These are phyloP conservation scores for Geranomyces variabilis DNA, from an alignment of 192 early-diverging fungal species.

Conservation along the genomic window DNA sequence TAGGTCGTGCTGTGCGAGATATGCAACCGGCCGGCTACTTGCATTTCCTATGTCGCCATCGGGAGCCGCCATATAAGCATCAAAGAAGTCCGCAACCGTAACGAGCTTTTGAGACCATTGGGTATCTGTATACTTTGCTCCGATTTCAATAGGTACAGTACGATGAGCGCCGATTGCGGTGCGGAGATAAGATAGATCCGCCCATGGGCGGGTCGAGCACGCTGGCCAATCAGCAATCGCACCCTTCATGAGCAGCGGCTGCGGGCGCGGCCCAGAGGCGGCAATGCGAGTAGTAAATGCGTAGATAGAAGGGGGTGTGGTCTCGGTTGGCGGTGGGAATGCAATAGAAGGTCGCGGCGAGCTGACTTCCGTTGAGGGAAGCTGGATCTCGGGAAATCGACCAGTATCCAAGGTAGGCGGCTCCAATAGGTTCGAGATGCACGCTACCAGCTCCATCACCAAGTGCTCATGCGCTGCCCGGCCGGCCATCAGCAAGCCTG, in stretches of 20 bases:
- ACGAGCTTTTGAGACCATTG: conserved; percentile 77
- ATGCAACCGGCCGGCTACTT: conserved; percentile 41
- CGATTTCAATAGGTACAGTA: conserved; percentile 82
- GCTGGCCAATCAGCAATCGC: conserved; percentile 74
- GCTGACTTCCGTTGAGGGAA: background rate
- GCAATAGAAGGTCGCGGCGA: conserved; percentile 20
- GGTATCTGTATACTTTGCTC: conserved; percentile 74
- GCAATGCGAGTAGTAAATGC: conserved; percentile 44
- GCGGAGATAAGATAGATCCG: conserved; percentile 61
- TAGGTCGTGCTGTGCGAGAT: conserved; percentile 88
- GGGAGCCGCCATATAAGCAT: conserved; percentile 36
- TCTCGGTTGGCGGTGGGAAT: conserved; percentile 31
- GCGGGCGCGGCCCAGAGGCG: conserved; percentile 13
- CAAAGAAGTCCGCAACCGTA: conserved; percentile 71
- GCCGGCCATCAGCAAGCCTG: conserved; percentile 60
- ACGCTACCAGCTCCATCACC: conserved; percentile 4
- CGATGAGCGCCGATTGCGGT: conserved; percentile 64
- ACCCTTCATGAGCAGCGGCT: conserved; percentile 58
- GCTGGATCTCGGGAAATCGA: background rate
- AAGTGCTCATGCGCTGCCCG: conserved; percentile 40
- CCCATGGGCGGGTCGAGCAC: conserved; percentile 59
- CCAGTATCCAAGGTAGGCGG: conserved; percentile 6
- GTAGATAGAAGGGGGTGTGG: conserved; percentile 42
- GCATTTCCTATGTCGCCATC: background rate
- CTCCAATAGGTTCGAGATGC: conserved; percentile 34